Base-by-base conservation (phyloP, 108 stramenopile genomes). In the Stephanodiscus triporus region DNA sequence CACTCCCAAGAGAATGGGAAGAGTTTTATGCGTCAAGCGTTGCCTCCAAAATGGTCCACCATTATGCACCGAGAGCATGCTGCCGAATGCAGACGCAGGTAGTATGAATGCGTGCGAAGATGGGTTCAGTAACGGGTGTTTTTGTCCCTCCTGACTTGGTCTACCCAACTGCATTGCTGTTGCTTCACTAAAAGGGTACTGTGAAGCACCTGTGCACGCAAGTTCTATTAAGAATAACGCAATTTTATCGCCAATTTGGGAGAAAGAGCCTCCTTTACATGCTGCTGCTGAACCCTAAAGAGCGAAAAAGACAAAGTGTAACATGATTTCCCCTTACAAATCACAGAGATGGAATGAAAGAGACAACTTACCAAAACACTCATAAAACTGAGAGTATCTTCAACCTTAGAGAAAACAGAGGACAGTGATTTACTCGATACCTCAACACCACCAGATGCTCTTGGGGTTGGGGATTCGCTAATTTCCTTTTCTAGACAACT, bases 191-290 rank as follows among this genome's bases (percentile, higher is more conserved):
- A 79, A 79, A 29, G 82, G 61, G 74, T 71, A 77, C 8, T 34
- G 22, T 37, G 89, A 68, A 2, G 56, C 64, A 57, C 81, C 84
- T 42, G 63, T 68, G 73, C 88, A 88, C 4, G 89, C 85, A 36
- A 91, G 32, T 72, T 85, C 68, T 8, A 88, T 50, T 11, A 93
- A 75, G 57, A 89, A 93, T 16, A 47, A 27, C n/a, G 82, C 85
- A 61, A 91, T 78, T 9, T 55, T 56, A 61, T 88, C 89, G 19
- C 84, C 84, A 2, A 72, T 77, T 43, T 62, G 63, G 27, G 83
- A 73, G 24, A 81, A 88, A 11, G 62, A 38, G 23, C 87, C 86
- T 37, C 89, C 90, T 60, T 85, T 76, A 42, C 76, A 73, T 57
- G 89, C 88, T 27, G 88, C 78, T 49, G 88, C 85, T 26, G 86